Evolutionary conservation across 2,329 filamentous ascomycete species (phyloP), one percentile per base, ranked within the genome.

Genomic region (Aaosphaeria arxii): DNA sequence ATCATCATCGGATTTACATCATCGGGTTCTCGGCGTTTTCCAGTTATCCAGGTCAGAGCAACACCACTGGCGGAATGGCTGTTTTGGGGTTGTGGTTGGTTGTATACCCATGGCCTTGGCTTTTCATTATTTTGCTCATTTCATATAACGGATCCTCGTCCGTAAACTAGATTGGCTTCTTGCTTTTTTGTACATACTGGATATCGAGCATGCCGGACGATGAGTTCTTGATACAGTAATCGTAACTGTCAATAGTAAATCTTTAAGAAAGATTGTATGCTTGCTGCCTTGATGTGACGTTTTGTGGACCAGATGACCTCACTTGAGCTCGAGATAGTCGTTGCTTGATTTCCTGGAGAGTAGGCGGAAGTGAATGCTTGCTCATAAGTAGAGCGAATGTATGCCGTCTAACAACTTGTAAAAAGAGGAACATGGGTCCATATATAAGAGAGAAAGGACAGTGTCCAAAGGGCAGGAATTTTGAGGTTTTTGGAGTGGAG

Each of bases 31-130:
- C 31, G 57, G 59, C 55, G 55, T 62, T 61, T 36, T 36, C 33
- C 7, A 9, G 7, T 36, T n/a, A 36, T 9, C 33, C 17, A 24
- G 17, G 17, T 24, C 17, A 24, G 17, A 24, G 17, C 17, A 24
- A 24, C 17, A 24, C 17, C 17, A 24, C 17, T 24, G 17, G 17
- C 17, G 17, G 17, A 24, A 24, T 24, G 17, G 17, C 17, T 24
- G 17, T 24, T 24, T 24, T 24, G 17, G 17, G 17, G 17, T 24
- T 24, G 17, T 24, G 17, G 17, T 24, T 24, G 17, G 17, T 24
- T 24, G 17, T 68, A 69, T 68, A 69, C 65, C 66, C 64, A 58
- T 59, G 51, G 55, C 50, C 54, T 58, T 62, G 49, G 59, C 42
- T 45, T 50, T 43, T 46, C 53, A 40, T 39, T 44, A 43, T 55